Base-by-base conservation (phyloP, 2,329 filamentous ascomycete species). In the Verticillium tricorpus region DNA sequence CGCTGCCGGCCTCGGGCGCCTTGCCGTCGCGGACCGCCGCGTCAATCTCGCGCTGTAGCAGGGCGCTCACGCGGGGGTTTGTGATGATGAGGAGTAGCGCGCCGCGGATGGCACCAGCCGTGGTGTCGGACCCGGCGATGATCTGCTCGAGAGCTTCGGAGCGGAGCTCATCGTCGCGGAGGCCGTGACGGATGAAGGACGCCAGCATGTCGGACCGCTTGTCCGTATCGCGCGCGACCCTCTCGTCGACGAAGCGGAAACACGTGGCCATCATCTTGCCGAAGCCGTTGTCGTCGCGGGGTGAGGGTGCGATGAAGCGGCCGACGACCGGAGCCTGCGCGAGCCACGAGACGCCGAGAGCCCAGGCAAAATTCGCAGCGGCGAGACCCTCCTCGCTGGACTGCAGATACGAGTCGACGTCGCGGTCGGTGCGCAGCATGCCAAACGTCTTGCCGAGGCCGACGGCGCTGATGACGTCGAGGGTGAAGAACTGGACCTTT, bases 61-160 rank as follows among this genome's bases (percentile, higher is more conserved):
- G 75, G 1, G 65, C 63, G 61, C 80, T 76, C 0, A 81, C 75
- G 0, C 72, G 71, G 0, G 78, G 78, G 50, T 78, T 78, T 3
- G 76, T 80, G n/a, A 80, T 74, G 54, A 84, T 67, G 66, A 79
- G 79, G 31, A 82, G 76, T 34, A 84, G 58, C 8, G 74, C 79
- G 31, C 77, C 73, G 0, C 79, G 77, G 1, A 87, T 73, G 0
- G 78, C 79, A 0, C 77, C 80, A 0, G 82, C 80, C 0, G 82
- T 83, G 1, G 83, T 86, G 64, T 87, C 85, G 0, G 83, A 82
- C 1, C 85, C 85, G 0, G 84, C 85, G 12, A 71, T 64, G 25
- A 73, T 66, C 69, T 71, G 5, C 19, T 74, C 69, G 0, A 75
- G 62, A 0, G 71, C 71, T 37, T 76, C 74, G 6, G 69, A 66